Evolutionary conservation across 768 basidiomycete species (phyloP), one percentile per base, ranked within the genome.

Genomic region (Trametopsis cervina): DNA sequence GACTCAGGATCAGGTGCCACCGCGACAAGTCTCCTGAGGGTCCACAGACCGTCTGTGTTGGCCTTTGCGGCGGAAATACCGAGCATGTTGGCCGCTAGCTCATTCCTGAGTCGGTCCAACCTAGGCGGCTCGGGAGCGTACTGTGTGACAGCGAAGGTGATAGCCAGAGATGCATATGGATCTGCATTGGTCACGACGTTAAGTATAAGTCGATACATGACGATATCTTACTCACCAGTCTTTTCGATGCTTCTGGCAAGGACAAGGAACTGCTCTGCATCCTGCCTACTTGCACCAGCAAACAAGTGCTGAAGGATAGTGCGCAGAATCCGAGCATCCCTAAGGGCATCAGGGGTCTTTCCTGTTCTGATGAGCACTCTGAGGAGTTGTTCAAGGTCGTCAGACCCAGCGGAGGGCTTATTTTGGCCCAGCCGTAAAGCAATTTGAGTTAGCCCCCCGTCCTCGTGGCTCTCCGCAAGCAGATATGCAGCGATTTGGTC

Each of bases 91-190:
- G 89, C 85, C 0, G 95, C 94, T 9, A 94, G 73, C 64, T 96
- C 92, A 61, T 94, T 96, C 17, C 93, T 78, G 59, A 85, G 87
- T 17, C 89, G 75, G 55, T 88, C 84, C 20, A 95, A 72, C 17
- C 78, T 77, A 0, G 75, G 76, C 6, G 81, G 80, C 54, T 93
- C 91, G 1, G 80, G 72, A 0, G 82, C 80, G 20, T 75, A 74
- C 18, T 70, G 66, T 9, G 81, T 74, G 36, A 92, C 66, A 2
- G 82, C 76, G 7, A 73, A 66, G 5, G 85, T 63, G 46, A 96
- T 76, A 1, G 81, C 76, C 55, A 89, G 72, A 0, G 83, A 73
- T 0, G 84, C 76, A 57, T 81, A 73, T 0, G 86, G 83, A 2
- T 84, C 93, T 94, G 51, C 6, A 23, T 37, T 38, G 15, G 25